Evolutionary conservation across 495 filamentous ascomycete species (phyloP).

Genomic region (Aspergillus coremiiformis): DNA sequence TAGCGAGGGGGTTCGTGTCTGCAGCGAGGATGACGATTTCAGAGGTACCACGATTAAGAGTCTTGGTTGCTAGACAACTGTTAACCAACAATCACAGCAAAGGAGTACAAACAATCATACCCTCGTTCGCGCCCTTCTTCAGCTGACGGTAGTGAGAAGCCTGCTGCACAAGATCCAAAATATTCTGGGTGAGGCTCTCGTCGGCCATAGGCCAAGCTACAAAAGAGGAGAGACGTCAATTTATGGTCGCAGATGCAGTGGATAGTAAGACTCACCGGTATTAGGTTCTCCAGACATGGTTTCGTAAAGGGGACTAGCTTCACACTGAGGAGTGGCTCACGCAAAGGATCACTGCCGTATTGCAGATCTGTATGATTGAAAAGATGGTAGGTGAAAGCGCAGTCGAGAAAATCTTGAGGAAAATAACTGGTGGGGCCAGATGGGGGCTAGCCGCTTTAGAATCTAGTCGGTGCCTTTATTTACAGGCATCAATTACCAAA

Average conservation of each 20-base stretch:
- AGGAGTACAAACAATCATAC: slow-evolving; percentile 9
- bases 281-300: slow-evolving; percentile 36
- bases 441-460: not conserved
- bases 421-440: not conserved
- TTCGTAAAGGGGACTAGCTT: slow-evolving; percentile 12
- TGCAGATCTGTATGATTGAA: slow-evolving; percentile 14
- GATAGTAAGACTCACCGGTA: slow-evolving; percentile 21
- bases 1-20: slow-evolving; percentile 78
- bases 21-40: slow-evolving; percentile 87
- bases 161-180: slow-evolving; percentile 85
- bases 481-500: not conserved
- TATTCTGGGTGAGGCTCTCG: slow-evolving; percentile 63
- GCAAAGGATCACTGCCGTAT: slow-evolving; percentile 39
- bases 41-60: slow-evolving; percentile 77
- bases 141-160: slow-evolving; percentile 75
- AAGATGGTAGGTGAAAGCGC: not conserved
- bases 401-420: slow-evolving; percentile 12
- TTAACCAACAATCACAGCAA: not conserved
- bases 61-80: slow-evolving; percentile 60
- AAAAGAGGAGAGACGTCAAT: slow-evolving; percentile 13
- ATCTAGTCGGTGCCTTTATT: not conserved
- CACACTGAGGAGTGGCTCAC: slow-evolving; percentile 33
- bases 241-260: not conserved
- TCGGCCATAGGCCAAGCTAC: slow-evolving; percentile 90
- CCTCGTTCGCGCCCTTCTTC: slow-evolving; percentile 70